Evolutionary conservation across 768 basidiomycete species (phyloP).

Genomic region (Tulasnella sp.): DNA sequence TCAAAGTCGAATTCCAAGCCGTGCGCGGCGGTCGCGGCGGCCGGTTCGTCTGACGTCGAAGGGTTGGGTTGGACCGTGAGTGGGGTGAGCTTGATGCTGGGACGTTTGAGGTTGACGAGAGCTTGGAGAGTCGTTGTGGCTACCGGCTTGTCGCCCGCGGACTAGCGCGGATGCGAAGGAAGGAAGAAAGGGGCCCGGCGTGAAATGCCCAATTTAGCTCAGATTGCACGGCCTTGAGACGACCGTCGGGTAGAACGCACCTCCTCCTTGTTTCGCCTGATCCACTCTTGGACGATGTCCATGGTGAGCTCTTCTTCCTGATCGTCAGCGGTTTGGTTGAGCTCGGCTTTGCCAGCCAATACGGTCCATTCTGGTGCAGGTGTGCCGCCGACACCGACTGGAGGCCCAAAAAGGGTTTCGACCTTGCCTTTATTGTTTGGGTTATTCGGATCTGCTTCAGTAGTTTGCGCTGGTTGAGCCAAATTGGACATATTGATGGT

Average conservation of each 20-base stretch:
- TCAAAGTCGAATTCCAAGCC: slow-evolving; percentile 88
- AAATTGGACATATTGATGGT: slow-evolving; percentile 28
- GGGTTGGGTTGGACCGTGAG: slow-evolving; percentile 22
- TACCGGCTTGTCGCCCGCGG: neutral
- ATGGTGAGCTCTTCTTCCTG: slow-evolving; percentile 50
- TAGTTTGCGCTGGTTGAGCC: slow-evolving; percentile 15
- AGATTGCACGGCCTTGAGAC: neutral
- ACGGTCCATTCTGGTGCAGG: slow-evolving; percentile 63
- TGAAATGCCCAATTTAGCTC: neutral
- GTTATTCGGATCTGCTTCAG: slow-evolving; percentile 23
- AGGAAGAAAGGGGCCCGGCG: neutral
- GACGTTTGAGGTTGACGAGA: slow-evolving; percentile 86
- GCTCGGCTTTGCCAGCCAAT: neutral
- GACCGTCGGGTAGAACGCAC: neutral
- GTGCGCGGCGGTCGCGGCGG: slow-evolving; percentile 29
- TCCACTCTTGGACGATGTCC: slow-evolving; percentile 72
- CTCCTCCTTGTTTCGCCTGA: slow-evolving; percentile 75
- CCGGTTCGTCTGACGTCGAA: slow-evolving; percentile 15
- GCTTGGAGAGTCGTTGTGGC: slow-evolving; percentile 91
- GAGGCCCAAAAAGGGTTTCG: slow-evolving; percentile 84
- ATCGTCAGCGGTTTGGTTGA: slow-evolving; percentile 22
- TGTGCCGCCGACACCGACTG: slow-evolving; percentile 59
- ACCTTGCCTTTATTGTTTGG: slow-evolving; percentile 53
- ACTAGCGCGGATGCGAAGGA: neutral
- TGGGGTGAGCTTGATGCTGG: slow-evolving; percentile 68